These are phyloP conservation scores for Psilocybe subaeruginosa DNA, from an alignment of 768 basidiomycete genomes.

Conservation along the genomic window DNA sequence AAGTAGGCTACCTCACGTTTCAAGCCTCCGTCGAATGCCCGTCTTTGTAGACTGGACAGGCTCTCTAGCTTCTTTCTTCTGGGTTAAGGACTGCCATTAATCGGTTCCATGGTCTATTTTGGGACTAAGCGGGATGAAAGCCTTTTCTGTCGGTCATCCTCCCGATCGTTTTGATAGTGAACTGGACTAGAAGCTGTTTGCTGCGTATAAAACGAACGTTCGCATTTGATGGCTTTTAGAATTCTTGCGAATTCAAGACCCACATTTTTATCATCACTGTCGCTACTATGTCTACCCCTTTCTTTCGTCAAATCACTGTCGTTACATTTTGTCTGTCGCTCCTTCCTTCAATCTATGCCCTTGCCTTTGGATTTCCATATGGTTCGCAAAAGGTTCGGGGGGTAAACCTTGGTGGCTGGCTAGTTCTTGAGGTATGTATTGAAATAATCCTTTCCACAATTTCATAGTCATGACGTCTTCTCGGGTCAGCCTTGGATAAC, in stretches of 20 bases:
- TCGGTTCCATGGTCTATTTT: not conserved
- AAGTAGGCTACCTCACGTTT: not conserved
- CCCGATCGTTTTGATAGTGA: not conserved
- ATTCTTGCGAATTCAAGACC: constrained; percentile 2
- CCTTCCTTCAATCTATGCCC: constrained; percentile 26
- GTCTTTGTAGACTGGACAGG: too few species aligned
- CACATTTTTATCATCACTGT: constrained; percentile 2
- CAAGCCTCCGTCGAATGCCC: not conserved
- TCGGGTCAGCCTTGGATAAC: constrained; percentile 69
- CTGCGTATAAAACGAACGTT: constrained; percentile 3
- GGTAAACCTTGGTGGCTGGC: constrained; percentile 76
- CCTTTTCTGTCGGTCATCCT: not conserved
- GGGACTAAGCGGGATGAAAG: not conserved
- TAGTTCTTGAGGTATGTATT: constrained; percentile 45
- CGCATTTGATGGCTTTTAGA: not conserved
- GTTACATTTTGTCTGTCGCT: constrained; percentile 6
- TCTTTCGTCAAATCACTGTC: not conserved
- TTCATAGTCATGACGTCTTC: not conserved
- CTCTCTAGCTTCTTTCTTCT: not conserved
- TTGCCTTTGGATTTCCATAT: constrained; percentile 66
- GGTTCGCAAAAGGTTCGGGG: constrained; percentile 74
- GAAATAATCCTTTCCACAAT: not conserved
- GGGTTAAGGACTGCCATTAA: not conserved
- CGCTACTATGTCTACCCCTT: constrained; percentile 3
- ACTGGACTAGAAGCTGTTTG: not conserved